Conservation (phyloP, 805 yeast genomes). For the Spathaspora arborariae region DNA sequence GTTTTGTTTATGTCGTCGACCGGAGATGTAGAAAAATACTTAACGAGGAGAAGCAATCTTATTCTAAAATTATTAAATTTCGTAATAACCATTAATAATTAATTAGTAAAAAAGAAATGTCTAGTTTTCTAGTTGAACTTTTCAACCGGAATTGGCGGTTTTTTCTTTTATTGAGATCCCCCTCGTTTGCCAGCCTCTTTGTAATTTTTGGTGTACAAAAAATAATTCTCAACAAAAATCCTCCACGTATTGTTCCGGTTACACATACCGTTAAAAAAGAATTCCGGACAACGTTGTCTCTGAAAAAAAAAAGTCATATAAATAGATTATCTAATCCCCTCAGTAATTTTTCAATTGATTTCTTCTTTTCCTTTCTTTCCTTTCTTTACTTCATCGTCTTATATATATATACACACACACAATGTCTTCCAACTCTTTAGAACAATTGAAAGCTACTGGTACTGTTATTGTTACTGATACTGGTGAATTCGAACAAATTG, state of each 20-base stretch:
- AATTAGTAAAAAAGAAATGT: not conserved
- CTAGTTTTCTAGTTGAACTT: too few species aligned
- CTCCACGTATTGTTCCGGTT: not conserved
- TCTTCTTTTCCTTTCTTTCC: not conserved
- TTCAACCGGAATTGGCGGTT: not conserved
- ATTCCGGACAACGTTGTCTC: not conserved
- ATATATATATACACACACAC: not conserved
- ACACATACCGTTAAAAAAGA: not conserved
- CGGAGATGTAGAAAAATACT: too few species aligned
- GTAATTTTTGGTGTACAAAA: not conserved
- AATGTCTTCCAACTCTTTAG: conserved; percentile 64
- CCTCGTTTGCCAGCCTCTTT: conserved; percentile 1
- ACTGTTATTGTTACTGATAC: conserved; percentile 98
- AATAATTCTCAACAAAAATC: conserved; percentile 1
- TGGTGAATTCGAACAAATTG: conserved; percentile 97
- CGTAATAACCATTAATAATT: not conserved
- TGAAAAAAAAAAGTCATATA: not conserved
- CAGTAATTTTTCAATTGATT: not conserved
- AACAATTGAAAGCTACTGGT: conserved; percentile 90
- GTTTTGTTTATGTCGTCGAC: too few species aligned
- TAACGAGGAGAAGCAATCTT: not conserved
- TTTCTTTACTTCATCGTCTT: conserved; percentile 1
- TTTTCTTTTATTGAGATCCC: not conserved
- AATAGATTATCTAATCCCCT: conserved; percentile 1
- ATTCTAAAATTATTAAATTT: not conserved